Conservation (phyloP, 176 grass and related monocot genomes). For the Ampelocalamus luodianensis region DNA sequence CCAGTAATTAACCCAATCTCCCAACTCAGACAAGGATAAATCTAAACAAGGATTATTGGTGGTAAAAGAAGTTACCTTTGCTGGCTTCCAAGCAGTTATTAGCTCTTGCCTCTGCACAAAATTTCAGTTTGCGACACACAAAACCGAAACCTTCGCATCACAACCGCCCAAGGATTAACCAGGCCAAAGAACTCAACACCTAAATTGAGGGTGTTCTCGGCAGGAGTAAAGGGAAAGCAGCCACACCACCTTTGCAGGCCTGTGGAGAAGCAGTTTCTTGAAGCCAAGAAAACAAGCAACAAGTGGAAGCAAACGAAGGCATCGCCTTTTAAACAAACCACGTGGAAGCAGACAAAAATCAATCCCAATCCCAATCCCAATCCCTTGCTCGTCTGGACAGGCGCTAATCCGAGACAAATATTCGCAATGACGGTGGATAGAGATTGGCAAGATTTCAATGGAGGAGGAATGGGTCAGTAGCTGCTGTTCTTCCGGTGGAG, state of each 20-base stretch:
- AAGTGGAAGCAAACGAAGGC: neutral
- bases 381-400: neutral
- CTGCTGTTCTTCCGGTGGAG: too few species aligned
- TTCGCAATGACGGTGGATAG: neutral
- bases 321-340: slow-evolving; percentile 5
- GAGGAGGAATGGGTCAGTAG: neutral
- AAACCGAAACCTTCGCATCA: neutral
- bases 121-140: neutral
- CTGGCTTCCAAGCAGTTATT: neutral
- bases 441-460: neutral
- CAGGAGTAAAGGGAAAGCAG: neutral
- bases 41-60: too few species aligned
- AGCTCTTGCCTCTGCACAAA: neutral
- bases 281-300: slow-evolving; percentile 32
- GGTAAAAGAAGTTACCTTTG: neutral
- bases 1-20: neutral
- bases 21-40: neutral
- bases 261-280: slow-evolving; percentile 15
- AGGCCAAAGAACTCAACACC: neutral
- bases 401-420: neutral
- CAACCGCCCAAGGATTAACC: neutral
- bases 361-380: neutral
- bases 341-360: neutral
- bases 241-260: neutral
- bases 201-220: neutral